Evolutionary conservation across 768 basidiomycete species (phyloP), one percentile per base, ranked within the genome.

Genomic region (Leccinum disarticulatum): DNA sequence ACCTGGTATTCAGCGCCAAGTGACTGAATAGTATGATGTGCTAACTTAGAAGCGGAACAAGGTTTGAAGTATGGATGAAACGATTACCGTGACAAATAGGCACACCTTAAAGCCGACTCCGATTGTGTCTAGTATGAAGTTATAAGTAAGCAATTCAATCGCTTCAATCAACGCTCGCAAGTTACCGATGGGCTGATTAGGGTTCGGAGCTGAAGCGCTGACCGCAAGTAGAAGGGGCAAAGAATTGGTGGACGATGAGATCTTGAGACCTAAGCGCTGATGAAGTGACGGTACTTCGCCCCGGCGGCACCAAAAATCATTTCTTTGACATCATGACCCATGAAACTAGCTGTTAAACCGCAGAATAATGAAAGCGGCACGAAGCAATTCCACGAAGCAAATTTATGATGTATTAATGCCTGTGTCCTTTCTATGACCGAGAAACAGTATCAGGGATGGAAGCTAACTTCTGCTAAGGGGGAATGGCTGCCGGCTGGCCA

Each of bases 71-170:
- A 43, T 55, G 43, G 56, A 54, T 38, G 47, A 63, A 62, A 48
- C 55, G 53, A 15, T 52, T 13, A 50, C 22, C 22, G 22, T 22
- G 22, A 22, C 22, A 53, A 36, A 54, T 41, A 33, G 54, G 63
- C 65, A 62, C 63, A 71, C 70, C 65, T 67, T 65, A 69, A 57
- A 59, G 35, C 70, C 68, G 70, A 70, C 61, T 28, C 49, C 33
- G 30, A 33, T 54, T 41, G 57, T 58, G 54, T 60, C 58, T 35
- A 28, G 33, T 36, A 47, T 28, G 47, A 52, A 52, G 22, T 22
- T 22, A 22, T 22, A 25, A 25, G 25, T 63, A 70, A 66, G 61
- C 64, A 68, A 72, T 70, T 72, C 62, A 70, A 53, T 70, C 60
- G 63, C 63, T 66, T 64, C 66, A 63, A 62, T 70, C 33, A 41